phyloP scores from a whole-genome alignment of 1,139 yeast genomes.

The Yamadazyma triangularis region DNA sequence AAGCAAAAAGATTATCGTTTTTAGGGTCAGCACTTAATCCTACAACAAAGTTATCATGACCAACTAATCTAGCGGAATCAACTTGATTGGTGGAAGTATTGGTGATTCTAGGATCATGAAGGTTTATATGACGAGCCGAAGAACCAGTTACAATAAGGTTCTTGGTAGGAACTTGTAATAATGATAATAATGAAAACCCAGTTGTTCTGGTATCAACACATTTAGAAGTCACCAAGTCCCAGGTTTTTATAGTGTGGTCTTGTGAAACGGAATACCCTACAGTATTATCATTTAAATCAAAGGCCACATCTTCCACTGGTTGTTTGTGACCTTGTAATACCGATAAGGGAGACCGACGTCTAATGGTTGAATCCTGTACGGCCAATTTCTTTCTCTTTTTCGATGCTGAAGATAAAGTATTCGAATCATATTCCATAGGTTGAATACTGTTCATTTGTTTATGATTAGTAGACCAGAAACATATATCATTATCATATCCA shows the following conservation, averaged over 20 bases:
- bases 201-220: conserved; percentile 87
- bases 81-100: conserved; percentile 28
- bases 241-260: conserved; percentile 90
- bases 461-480: conserved; percentile 83
- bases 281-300: conserved; percentile 66
- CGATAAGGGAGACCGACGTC: conserved; percentile 77
- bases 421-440: conserved; percentile 48
- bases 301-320: conserved; percentile 82
- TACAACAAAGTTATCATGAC: conserved; percentile 91
- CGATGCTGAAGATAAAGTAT: conserved; percentile 69
- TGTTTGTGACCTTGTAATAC: conserved; percentile 75
- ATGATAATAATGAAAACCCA: conserved; percentile 77
- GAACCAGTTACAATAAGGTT: conserved; percentile 87
- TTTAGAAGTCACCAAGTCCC: conserved; percentile 87
- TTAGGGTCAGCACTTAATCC: conserved; percentile 69
- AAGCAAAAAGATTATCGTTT: conserved; percentile 74
- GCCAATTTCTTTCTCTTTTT: conserved; percentile 85
- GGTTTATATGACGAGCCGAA: conserved; percentile 89
- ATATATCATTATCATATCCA: conserved; percentile 75
- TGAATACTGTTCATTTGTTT: conserved; percentile 79
- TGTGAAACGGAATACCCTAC: conserved; percentile 94
- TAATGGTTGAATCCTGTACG: conserved; percentile 66
- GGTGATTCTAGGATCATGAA: conserved; percentile 78
- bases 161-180: conserved; percentile 60
- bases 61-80: conserved; percentile 63